Evolutionary conservation across 352 stramenopile genomes (phyloP).

Genomic region (Pythium guiyangense): DNA sequence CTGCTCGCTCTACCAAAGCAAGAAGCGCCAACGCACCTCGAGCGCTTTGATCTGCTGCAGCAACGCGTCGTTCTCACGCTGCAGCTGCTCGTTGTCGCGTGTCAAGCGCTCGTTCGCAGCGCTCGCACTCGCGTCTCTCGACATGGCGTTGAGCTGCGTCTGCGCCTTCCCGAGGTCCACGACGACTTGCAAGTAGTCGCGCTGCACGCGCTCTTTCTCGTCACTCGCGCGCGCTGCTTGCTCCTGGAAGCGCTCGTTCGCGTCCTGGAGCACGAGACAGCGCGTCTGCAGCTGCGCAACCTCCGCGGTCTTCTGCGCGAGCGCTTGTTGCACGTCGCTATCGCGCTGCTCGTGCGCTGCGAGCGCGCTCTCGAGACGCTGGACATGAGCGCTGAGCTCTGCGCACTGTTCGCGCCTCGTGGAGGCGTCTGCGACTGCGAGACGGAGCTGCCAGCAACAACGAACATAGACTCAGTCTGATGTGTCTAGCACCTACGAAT

Average conservation of each 20-base stretch:
- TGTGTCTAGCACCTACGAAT: neutral
- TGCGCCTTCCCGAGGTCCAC: slow-evolving; percentile 41
- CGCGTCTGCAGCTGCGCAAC: slow-evolving; percentile 19
- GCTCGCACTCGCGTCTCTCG: too few species aligned
- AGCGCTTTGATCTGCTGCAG: slow-evolving; percentile 20
- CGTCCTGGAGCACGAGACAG: slow-evolving; percentile 23
- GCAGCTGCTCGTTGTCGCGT: slow-evolving; percentile 29
- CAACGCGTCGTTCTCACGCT: slow-evolving; percentile 26
- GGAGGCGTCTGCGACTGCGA: slow-evolving; percentile 10
- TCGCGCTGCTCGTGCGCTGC: slow-evolving; percentile 23
- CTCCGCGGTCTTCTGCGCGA: slow-evolving; percentile 27
- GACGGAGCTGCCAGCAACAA: slow-evolving; percentile 6
- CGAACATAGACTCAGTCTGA: neutral
- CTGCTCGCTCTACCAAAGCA: neutral
- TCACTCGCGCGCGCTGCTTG: slow-evolving; percentile 23
- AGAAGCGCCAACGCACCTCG: slow-evolving; percentile 12
- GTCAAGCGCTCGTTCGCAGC: slow-evolving; percentile 29
- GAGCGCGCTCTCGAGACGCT: slow-evolving; percentile 14
- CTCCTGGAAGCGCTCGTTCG: slow-evolving; percentile 30
- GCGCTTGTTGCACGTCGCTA: slow-evolving; percentile 16
- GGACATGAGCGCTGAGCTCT: slow-evolving; percentile 19
- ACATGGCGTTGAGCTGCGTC: slow-evolving; percentile 35
- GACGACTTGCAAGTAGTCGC: slow-evolving; percentile 45
- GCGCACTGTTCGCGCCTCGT: slow-evolving; percentile 17
- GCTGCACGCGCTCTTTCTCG: slow-evolving; percentile 40